phyloP scores from a whole-genome alignment of 805 yeast genomes.

The Tetrapisispora taiwanensis region DNA sequence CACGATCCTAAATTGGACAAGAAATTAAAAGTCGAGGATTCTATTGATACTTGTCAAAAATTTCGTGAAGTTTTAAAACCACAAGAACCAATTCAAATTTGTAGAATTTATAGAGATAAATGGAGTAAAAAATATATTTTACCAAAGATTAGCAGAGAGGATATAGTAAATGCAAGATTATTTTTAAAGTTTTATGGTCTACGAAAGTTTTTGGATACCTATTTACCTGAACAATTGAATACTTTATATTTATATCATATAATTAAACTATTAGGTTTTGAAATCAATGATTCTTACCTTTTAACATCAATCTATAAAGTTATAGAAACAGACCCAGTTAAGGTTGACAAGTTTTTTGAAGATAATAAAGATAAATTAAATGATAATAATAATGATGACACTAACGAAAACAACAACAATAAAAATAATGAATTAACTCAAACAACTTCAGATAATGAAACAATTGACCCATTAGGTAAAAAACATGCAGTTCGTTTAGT shows the following conservation, averaged over 20 bases:
- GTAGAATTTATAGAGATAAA: slow-evolving; percentile 17
- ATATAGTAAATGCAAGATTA: slow-evolving; percentile 38
- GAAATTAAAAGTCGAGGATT: background rate
- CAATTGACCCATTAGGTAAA: slow-evolving; percentile 32
- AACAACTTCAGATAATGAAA: background rate
- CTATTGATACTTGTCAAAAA: background rate
- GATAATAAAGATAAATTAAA: slow-evolving; percentile 1
- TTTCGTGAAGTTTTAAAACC: background rate
- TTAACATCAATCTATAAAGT: slow-evolving; percentile 25
- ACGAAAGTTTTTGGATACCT: slow-evolving; percentile 46
- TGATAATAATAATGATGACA: background rate
- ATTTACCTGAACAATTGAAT: slow-evolving; percentile 50
- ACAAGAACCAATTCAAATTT: background rate
- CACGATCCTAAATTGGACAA: background rate
- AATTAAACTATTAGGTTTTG: slow-evolving; percentile 56
- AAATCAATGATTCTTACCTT: slow-evolving; percentile 25
- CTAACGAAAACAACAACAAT: background rate
- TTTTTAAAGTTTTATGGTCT: slow-evolving; percentile 53
- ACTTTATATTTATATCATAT: slow-evolving; percentile 47
- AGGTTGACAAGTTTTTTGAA: slow-evolving; percentile 7
- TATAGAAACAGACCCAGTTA: slow-evolving; percentile 17
- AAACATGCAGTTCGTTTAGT: slow-evolving; percentile 38
- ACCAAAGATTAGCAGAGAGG: slow-evolving; percentile 34
- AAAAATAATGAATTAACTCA: background rate
- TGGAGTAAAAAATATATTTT: slow-evolving; percentile 26